phyloP scores from a whole-genome alignment of 208 protist species.

The Leishmania lainsoni region DNA sequence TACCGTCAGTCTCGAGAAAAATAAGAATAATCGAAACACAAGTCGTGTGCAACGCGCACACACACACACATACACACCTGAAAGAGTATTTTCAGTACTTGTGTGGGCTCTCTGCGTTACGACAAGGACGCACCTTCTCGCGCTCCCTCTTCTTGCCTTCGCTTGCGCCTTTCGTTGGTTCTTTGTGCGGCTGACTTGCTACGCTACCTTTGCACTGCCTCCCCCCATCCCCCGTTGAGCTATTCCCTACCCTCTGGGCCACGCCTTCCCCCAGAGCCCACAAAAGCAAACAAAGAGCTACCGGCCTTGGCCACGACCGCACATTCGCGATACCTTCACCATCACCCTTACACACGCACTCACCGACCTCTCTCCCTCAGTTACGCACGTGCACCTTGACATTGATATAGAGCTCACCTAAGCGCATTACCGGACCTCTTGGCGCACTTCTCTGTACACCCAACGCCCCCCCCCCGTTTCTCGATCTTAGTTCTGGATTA shows the following conservation, averaged over 20 bases:
- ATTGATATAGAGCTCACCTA: background rate
- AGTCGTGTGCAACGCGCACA: background rate
- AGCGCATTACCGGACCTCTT: background rate
- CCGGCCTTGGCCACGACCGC: background rate
- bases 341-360: background rate
- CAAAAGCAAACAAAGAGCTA: background rate
- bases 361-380: background rate
- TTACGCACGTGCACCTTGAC: background rate
- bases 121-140: background rate
- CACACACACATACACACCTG: background rate
- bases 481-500: background rate
- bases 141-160: background rate
- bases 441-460: background rate
- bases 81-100: background rate
- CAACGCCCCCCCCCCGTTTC: background rate
- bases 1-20: background rate
- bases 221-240: background rate
- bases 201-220: background rate
- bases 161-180: background rate
- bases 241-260: background rate
- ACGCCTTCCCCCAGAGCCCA: background rate
- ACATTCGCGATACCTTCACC: background rate
- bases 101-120: background rate
- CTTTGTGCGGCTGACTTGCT: background rate
- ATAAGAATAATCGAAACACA: background rate